Base-by-base conservation (phyloP, 305 asterid genomes). In the Andrographis paniculata region DNA sequence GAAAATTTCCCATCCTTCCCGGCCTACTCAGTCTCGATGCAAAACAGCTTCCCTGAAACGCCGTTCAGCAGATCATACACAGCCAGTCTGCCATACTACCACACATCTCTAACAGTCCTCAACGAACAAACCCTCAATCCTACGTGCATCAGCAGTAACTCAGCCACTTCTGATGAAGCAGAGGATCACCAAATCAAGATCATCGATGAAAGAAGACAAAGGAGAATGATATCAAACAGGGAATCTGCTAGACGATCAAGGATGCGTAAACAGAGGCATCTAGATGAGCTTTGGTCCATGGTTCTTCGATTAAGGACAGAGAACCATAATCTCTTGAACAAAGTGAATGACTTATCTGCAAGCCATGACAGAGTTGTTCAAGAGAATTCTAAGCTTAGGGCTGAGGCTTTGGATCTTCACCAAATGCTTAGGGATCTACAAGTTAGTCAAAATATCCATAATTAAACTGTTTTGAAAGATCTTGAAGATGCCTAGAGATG, bases 221-320 rank as follows among this genome's bases (percentile, higher is more conserved):
- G 98, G 53, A 62, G 98, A 51, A 89, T 82, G 95, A 80, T 86
- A 67, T 89, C 98, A 1, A 89, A 82, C 54, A 58, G 96, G 24
- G 96, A 86, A 64, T 89, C 98, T 0, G 98, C 98, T 0, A 50
- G 98, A 19, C 71, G 98, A 58, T 89, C 98, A 3, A 76, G 98
- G 70, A 89, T 86, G 96, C 60, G 98, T 28, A 89, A 89, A 52
- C 98, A 86, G 68, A 78, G 77, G 61, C 94, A 89, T 50, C 94
- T 89, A 7, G 93, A 86, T 37, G 96, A 86, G 70, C 79, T 89
- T 0, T 66, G 86, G 89, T 70, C 87, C 0, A 96, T 86, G 67
- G 92, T 86, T 14, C 56, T 71, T 33, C 88, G 73, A 11, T 88
- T 89, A 45, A 73, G 79, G 37, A 76, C 75, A 0, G 95, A 89